Evolutionary conservation across 768 basidiomycete genomes (phyloP).

Genomic region (Amanita inopinata): DNA sequence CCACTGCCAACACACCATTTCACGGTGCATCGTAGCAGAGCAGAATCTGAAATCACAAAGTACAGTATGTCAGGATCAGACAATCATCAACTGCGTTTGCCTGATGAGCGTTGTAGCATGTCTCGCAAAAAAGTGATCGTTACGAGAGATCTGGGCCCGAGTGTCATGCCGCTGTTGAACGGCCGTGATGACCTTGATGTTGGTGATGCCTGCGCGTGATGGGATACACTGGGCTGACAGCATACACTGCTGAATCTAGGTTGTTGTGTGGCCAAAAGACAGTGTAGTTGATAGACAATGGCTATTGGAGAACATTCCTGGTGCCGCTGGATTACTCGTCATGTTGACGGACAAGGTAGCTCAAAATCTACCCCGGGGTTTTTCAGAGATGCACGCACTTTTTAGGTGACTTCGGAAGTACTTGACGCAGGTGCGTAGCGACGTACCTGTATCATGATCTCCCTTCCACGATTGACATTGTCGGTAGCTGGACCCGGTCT

Average conservation of each 20-base stretch:
- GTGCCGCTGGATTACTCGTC: constrained; percentile 51
- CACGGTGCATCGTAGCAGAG: no score
- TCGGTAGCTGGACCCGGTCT: constrained; percentile 59
- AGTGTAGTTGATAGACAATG: constrained; percentile 49
- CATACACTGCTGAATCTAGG: constrained; percentile 14
- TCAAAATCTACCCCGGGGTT: neutral
- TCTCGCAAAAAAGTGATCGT: constrained; percentile 39
- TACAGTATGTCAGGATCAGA: neutral
- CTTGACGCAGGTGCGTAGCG: constrained; percentile 40
- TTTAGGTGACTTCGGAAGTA: constrained; percentile 46
- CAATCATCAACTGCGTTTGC: no score
- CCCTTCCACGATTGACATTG: neutral
- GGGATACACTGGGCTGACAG: neutral
- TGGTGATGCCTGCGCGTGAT: constrained; percentile 9
- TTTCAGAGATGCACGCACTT: neutral
- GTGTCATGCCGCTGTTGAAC: constrained; percentile 49
- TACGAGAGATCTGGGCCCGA: constrained; percentile 49
- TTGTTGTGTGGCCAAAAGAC: constrained; percentile 42
- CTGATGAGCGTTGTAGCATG: constrained; percentile 15
- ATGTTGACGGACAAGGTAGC: constrained; percentile 66
- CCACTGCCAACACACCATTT: no score
- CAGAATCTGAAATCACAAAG: no score
- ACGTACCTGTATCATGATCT: neutral
- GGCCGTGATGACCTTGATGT: constrained; percentile 48
- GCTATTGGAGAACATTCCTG: constrained; percentile 65